Conservation (phyloP, 169 alveolate species). For the Perkinsus olseni region DNA sequence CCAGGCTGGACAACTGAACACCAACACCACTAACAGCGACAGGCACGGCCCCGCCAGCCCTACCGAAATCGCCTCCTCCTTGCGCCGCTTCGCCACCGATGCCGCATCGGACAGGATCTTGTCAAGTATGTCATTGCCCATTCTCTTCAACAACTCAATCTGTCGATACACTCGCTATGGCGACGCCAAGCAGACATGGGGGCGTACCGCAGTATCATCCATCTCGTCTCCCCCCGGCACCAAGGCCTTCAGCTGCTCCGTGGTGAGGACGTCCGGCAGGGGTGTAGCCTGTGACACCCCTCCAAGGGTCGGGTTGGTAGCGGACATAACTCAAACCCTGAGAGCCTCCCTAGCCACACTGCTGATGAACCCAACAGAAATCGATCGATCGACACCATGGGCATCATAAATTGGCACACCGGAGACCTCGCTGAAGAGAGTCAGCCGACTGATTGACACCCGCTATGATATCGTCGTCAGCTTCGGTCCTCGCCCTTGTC, state of each 20-base stretch:
- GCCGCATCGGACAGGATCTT: neutral
- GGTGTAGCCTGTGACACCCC: neutral
- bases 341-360: neutral
- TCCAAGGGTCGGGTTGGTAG: neutral
- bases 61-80: neutral
- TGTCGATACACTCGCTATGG: too few species aligned
- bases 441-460: neutral
- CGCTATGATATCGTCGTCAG: neutral
- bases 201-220: neutral
- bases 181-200: too few species aligned
- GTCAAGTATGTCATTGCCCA: neutral
- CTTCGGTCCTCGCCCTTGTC: neutral
- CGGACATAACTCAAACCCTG: neutral
- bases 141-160: neutral
- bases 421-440: conserved; percentile 2
- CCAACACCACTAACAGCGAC: neutral
- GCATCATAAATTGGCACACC: neutral
- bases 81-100: neutral
- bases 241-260: neutral
- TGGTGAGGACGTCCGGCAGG: neutral
- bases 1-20: neutral
- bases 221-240: neutral
- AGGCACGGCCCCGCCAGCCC: neutral
- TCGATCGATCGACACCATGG: neutral
- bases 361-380: neutral